A percentile compares a stretch with the other conserved stretches of the same genome.
Evolutionary conservation across 768 basidiomycete genomes (phyloP).

Genomic region (Rhizopogon vulgaris): DNA sequence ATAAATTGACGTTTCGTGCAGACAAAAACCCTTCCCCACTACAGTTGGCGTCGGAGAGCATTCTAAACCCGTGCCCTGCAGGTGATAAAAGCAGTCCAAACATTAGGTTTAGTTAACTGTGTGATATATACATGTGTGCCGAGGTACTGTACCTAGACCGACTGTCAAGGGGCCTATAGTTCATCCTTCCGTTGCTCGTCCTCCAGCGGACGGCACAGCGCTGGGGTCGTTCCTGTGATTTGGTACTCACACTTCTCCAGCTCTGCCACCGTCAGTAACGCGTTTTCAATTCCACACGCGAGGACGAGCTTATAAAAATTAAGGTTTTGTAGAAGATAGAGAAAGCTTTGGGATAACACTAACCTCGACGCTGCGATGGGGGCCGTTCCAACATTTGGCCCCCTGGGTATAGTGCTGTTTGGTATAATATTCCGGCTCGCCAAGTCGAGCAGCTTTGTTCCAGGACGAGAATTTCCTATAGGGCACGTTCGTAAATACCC

Average conservation of each 20-base stretch:
- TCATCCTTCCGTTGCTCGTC: constrained; percentile 26
- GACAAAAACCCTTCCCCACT: too few species aligned
- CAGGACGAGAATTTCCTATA: constrained; percentile 72
- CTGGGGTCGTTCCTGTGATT: constrained; percentile 79
- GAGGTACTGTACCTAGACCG: background rate
- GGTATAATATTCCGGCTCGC: constrained; percentile 69
- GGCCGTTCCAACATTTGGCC: constrained; percentile 95
- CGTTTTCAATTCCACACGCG: constrained; percentile 82
- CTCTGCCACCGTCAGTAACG: constrained; percentile 71
- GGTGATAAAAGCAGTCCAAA: background rate
- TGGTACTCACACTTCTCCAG: constrained; percentile 96
- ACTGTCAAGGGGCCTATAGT: constrained; percentile 11
- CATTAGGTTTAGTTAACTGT: background rate
- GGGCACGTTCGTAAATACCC: background rate
- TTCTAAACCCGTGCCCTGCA: background rate
- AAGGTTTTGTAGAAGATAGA: background rate
- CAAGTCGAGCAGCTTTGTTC: constrained; percentile 56
- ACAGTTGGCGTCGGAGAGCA: too few species aligned
- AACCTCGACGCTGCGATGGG: constrained; percentile 78
- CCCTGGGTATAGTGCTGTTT: constrained; percentile 81
- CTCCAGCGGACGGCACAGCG: constrained; percentile 57
- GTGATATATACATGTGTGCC: background rate
- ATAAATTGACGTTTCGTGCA: too few species aligned
- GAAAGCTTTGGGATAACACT: constrained; percentile 13
- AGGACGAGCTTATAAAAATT: constrained; percentile 55